phyloP scores from a whole-genome alignment of 192 early-diverging fungal species.

The Coemansia sp. region DNA sequence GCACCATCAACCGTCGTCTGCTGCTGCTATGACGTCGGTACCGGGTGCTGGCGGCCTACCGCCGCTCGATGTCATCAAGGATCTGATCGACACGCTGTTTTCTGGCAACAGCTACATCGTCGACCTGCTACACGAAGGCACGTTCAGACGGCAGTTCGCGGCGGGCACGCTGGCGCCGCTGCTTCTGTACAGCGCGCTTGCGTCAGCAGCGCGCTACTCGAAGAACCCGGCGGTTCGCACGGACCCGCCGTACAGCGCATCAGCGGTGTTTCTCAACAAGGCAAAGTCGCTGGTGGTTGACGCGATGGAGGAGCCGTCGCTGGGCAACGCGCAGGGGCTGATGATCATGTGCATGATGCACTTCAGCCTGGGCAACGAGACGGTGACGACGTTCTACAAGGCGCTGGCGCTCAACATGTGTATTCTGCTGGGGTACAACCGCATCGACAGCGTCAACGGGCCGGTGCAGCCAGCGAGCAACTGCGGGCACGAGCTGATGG shows the following conservation, averaged over 20 bases:
- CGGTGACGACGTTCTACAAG: slow-evolving; percentile 43
- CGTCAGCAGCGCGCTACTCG: slow-evolving; percentile 47
- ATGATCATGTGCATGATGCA: slow-evolving; percentile 53
- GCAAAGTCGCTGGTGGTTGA: slow-evolving; percentile 45
- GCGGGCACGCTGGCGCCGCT: slow-evolving; percentile 49
- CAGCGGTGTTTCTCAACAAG: slow-evolving; percentile 31
- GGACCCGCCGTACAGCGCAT: slow-evolving; percentile 48
- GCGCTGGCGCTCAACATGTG: slow-evolving; percentile 53
- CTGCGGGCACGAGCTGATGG: slow-evolving; percentile 25
- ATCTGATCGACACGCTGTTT: slow-evolving; percentile 47
- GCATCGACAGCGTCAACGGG: slow-evolving; percentile 49
- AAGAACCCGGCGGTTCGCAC: slow-evolving; percentile 42
- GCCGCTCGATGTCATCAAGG: slow-evolving; percentile 25
- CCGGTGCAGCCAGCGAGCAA: slow-evolving; percentile 23
- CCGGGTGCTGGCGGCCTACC: slow-evolving; percentile 4
- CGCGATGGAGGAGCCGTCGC: slow-evolving; percentile 46
- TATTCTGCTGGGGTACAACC: slow-evolving; percentile 49
- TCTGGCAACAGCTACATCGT: slow-evolving; percentile 12
- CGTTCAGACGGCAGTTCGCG: slow-evolving; percentile 43
- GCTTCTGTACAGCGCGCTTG: slow-evolving; percentile 43
- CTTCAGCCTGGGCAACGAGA: slow-evolving; percentile 49
- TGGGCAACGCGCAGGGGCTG: slow-evolving; percentile 53
- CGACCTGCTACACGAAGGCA: slow-evolving; percentile 38
- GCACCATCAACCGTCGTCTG: not conserved
- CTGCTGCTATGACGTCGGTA: not conserved